These are phyloP conservation scores for Beauveria sp. DNA, from an alignment of 2,329 filamentous ascomycete genomes.

Conservation along the genomic window DNA sequence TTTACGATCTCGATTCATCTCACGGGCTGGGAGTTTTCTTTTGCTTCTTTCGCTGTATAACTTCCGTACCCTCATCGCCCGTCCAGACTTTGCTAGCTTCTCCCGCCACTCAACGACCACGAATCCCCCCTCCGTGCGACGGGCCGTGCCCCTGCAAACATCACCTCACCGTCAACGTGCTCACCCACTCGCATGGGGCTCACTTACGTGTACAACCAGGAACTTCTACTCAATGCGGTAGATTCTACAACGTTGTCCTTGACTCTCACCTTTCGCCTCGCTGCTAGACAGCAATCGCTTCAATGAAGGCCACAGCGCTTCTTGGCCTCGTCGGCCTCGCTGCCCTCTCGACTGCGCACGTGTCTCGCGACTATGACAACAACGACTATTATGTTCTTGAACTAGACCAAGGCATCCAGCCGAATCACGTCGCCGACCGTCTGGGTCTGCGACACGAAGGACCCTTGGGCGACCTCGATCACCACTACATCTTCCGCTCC, in stretches of 20 bases:
- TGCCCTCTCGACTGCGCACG: constrained; percentile 39
- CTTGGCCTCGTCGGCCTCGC: constrained; percentile 31
- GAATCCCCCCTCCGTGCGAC: background rate
- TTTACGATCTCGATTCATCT: background rate
- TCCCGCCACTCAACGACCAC: background rate
- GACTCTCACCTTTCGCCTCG: background rate
- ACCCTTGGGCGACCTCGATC: constrained; percentile 64
- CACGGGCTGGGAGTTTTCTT: background rate
- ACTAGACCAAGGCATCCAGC: constrained; percentile 58
- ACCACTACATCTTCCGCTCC: constrained; percentile 82
- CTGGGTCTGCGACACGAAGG: constrained; percentile 78
- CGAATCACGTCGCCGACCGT: constrained; percentile 60
- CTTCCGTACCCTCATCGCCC: background rate
- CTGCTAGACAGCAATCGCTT: background rate
- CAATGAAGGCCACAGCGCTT: constrained; percentile 14
- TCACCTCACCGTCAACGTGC: background rate
- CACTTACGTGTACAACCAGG: background rate
- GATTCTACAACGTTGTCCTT: background rate
- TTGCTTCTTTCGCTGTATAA: background rate
- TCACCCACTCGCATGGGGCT: background rate
- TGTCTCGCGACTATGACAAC: constrained; percentile 61
- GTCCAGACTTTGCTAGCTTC: background rate
- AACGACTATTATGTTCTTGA: constrained; percentile 94
- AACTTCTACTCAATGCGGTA: background rate
- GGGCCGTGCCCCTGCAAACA: background rate